phyloP scores from a whole-genome alignment of 225 moss, liverwort and hornwort genomes.

The Physcomitrellopsis africana region DNA sequence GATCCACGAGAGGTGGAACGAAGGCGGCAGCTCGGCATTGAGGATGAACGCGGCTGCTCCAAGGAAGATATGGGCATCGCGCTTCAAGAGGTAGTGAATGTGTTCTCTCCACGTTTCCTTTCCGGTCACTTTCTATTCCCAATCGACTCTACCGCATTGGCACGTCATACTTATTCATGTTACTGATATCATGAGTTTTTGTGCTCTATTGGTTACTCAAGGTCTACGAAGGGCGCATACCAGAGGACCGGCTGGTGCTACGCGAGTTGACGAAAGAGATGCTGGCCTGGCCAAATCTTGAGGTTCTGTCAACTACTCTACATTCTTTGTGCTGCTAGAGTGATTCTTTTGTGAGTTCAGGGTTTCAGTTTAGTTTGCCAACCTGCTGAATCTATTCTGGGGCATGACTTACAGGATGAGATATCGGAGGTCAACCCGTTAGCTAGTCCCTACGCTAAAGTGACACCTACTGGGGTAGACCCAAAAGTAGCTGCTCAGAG shows the following conservation, averaged over 20 bases:
- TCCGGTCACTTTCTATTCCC: too few species aligned
- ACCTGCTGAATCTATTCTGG: constrained; percentile 9
- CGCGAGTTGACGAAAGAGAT: constrained; percentile 90
- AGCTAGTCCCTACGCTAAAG: constrained; percentile 81
- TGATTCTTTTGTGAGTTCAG: background rate
- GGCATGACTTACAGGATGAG: constrained; percentile 43
- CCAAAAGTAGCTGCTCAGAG: constrained; percentile 85
- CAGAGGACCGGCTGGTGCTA: constrained; percentile 69
- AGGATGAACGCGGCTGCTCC: constrained; percentile 96
- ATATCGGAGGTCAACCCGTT: constrained; percentile 38
- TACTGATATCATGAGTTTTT: constrained; percentile 7
- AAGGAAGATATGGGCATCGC: constrained; percentile 83
- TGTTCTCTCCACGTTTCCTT: background rate
- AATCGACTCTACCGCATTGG: background rate
- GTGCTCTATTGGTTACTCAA: constrained; percentile 23
- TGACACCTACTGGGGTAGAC: constrained; percentile 92
- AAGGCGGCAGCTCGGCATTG: constrained; percentile 82
- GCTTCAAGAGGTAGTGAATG: constrained; percentile 66
- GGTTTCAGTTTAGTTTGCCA: background rate
- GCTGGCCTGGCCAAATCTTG: constrained; percentile 87
- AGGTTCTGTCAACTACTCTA: constrained; percentile 49
- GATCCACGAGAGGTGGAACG: constrained; percentile 97
- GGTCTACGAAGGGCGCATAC: constrained; percentile 79
- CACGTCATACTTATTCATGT: background rate
- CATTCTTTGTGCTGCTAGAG: background rate